Conservation (phyloP, 306 rosid species). For the Sesbania bispinosa region DNA sequence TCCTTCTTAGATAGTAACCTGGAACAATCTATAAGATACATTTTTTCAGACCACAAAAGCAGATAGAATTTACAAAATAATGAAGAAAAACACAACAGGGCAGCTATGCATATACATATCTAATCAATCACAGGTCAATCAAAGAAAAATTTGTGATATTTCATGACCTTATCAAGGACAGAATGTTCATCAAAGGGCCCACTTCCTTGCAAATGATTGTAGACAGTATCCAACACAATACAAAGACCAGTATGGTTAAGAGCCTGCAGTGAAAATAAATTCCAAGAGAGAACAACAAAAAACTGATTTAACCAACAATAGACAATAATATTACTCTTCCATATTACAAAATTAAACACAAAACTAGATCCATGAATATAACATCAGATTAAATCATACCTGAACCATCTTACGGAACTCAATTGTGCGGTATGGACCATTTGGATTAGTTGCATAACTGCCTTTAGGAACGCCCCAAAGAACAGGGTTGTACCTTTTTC, state of each 20-base stretch:
- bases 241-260: constrained; percentile 78
- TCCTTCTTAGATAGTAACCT: constrained; percentile 93
- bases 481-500: constrained; percentile 84
- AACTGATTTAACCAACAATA: constrained; percentile 9
- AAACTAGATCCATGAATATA: constrained; percentile 14
- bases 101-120: not conserved
- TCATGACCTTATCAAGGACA: constrained; percentile 83
- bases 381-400: constrained; percentile 40
- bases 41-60: constrained; percentile 37
- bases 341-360: constrained; percentile 6
- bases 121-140: constrained; percentile 11
- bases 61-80: constrained; percentile 19
- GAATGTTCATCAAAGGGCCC: constrained; percentile 81
- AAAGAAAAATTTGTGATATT: constrained; percentile 16
- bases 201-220: constrained; percentile 83
- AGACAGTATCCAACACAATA: constrained; percentile 85
- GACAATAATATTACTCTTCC: not conserved
- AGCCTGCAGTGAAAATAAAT: constrained; percentile 51
- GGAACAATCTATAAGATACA: constrained; percentile 80
- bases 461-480: constrained; percentile 99
- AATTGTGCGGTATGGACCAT: constrained; percentile 66
- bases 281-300: constrained; percentile 20
- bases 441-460: constrained; percentile 83
- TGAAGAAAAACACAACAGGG: constrained; percentile 18
- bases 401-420: constrained; percentile 95